phyloP scores from a whole-genome alignment of 129 eudicot species.

The Kitagawia praeruptora region DNA sequence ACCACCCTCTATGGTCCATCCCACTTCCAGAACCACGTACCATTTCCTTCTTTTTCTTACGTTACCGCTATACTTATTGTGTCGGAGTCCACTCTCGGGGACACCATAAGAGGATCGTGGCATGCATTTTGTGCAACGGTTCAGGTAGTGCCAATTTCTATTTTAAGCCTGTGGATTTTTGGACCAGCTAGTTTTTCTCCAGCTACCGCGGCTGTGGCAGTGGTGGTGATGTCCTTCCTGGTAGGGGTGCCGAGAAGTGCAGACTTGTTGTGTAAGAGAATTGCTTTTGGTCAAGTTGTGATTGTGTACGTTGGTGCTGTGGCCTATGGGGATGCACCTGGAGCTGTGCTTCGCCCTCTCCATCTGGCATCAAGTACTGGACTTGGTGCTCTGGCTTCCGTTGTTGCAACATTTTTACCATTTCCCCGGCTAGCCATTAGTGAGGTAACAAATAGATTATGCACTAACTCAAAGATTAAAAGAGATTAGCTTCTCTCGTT shows the following conservation, averaged over 20 bases:
- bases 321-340: conserved; percentile 17
- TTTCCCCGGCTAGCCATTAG: conserved; percentile 49
- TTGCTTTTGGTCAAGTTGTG: conserved; percentile 71
- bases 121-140: conserved; percentile 46
- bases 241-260: conserved; percentile 52
- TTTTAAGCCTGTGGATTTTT: conserved; percentile 37
- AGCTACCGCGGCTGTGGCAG: conserved; percentile 35
- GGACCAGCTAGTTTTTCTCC: conserved; percentile 25
- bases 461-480: too few species aligned
- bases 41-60: conserved; percentile 59
- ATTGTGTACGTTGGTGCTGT: conserved; percentile 60
- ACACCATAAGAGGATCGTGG: conserved; percentile 46
- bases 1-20: conserved; percentile 63
- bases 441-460: conserved; percentile 32
- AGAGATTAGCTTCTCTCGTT: neutral
- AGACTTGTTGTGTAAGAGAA: conserved; percentile 43
- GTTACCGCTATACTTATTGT: conserved; percentile 54
- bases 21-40: conserved; percentile 25
- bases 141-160: conserved; percentile 45
- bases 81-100: conserved; percentile 61
- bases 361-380: conserved; percentile 65
- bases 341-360: conserved; percentile 41
- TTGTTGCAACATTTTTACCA: conserved; percentile 59
- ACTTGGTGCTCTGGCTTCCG: conserved; percentile 54
- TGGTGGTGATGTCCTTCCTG: conserved; percentile 36